phyloP scores from a whole-genome alignment of 2,329 filamentous ascomycete species.

The Knufia petricola region DNA sequence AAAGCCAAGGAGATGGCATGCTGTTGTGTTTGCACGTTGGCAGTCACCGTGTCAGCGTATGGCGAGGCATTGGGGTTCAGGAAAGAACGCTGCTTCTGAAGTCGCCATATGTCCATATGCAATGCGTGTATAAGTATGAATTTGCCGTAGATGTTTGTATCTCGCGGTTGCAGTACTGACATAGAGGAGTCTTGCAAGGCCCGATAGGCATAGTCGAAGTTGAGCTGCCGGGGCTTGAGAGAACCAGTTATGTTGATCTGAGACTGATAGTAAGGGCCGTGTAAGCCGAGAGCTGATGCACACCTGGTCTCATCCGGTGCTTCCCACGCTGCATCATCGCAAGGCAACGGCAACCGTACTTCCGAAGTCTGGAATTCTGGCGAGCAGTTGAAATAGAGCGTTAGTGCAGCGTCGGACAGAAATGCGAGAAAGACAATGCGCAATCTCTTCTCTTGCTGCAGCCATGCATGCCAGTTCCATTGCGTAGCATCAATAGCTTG shows the following conservation, averaged over 20 bases:
- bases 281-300: slow-evolving; percentile 54
- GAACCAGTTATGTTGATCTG: slow-evolving; percentile 52
- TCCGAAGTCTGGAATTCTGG: slow-evolving; percentile 56
- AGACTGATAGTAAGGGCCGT: slow-evolving; percentile 47
- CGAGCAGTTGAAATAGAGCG: slow-evolving; percentile 61
- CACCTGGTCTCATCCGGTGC: slow-evolving; percentile 51
- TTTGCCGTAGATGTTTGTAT: slow-evolving; percentile 63
- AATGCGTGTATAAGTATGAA: slow-evolving; percentile 64
- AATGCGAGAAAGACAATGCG: slow-evolving; percentile 57
- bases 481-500: slow-evolving; percentile 40
- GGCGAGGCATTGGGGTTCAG: slow-evolving; percentile 16
- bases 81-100: slow-evolving; percentile 37
- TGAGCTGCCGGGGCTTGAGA: slow-evolving; percentile 53
- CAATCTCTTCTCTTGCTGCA: slow-evolving; percentile 60
- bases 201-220: slow-evolving; percentile 51
- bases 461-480: slow-evolving; percentile 59
- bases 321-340: slow-evolving; percentile 66
- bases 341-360: slow-evolving; percentile 57
- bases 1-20: slow-evolving; percentile 45
- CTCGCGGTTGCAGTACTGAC: slow-evolving; percentile 49
- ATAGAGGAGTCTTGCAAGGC: slow-evolving; percentile 51
- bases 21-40: slow-evolving; percentile 42
- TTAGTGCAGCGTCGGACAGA: slow-evolving; percentile 54
- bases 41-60: slow-evolving; percentile 36
- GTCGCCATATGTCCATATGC: slow-evolving; percentile 51